These are phyloP conservation scores for Solanum virginianum DNA, from an alignment of 257 asterid species.

Conservation along the genomic window DNA sequence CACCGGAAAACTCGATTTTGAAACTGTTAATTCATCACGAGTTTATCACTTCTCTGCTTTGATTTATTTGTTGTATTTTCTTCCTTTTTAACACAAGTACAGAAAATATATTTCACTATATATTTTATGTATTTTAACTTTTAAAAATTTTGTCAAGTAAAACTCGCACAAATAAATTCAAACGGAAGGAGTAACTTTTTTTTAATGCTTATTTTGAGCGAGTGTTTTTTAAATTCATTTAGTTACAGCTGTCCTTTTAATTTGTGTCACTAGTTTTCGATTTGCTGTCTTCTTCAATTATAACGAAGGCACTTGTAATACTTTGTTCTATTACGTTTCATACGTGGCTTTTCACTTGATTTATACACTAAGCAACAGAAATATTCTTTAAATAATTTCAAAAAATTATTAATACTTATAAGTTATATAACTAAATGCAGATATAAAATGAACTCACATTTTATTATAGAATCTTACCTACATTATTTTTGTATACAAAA, in stretches of 20 bases:
- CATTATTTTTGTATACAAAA: background rate
- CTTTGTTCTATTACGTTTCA: background rate
- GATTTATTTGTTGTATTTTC: background rate
- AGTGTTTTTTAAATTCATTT: background rate
- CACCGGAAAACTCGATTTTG: background rate
- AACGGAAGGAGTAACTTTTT: background rate
- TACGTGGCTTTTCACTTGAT: background rate
- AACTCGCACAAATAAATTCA: too few species aligned
- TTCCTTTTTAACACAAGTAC: too few species aligned
- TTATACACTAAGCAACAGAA: background rate
- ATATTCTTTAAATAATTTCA: background rate
- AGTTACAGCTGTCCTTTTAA: background rate
- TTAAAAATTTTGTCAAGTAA: too few species aligned
- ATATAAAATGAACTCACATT: background rate
- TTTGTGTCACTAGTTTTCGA: background rate
- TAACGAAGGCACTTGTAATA: background rate
- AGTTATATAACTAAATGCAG: background rate
- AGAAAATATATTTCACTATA: too few species aligned
- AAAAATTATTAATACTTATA: background rate
- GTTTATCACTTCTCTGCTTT: background rate
- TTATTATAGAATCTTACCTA: background rate
- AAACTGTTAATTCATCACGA: background rate
- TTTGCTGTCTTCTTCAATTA: background rate
- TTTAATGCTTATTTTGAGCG: background rate
- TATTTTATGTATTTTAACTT: background rate